phyloP scores from a whole-genome alignment of 2,329 filamentous ascomycete species.

The Colletotrichum euphorbiae region DNA sequence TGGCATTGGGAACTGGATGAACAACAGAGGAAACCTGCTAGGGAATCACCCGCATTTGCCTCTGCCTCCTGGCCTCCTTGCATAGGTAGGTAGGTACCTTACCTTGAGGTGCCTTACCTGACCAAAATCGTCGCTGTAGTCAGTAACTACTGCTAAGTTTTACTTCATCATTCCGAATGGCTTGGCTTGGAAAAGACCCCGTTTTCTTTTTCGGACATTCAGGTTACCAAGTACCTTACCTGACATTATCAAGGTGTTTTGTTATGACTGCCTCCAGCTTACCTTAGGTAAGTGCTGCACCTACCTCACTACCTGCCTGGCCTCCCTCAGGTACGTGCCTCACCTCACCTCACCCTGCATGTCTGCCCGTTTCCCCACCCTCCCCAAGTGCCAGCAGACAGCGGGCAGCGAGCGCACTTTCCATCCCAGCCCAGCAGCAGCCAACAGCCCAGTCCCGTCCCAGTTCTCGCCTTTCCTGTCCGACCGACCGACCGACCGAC shows the following conservation, averaged over 20 bases:
- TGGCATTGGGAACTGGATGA: conserved; percentile 1
- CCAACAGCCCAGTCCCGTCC: conserved; percentile 20
- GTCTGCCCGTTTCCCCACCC: not conserved
- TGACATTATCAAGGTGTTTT: too few species aligned
- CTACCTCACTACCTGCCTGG: too few species aligned
- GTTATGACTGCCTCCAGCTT: too few species aligned
- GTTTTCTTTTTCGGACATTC: too few species aligned
- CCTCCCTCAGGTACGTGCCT: not conserved
- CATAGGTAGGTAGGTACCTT: not conserved
- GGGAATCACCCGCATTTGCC: conserved; percentile 29
- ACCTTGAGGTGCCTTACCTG: too few species aligned
- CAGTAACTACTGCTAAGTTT: too few species aligned
- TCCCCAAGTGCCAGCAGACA: conserved; percentile 20
- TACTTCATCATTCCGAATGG: too few species aligned
- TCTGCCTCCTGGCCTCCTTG: not conserved
- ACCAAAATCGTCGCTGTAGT: too few species aligned
- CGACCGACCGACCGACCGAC: conserved; percentile 11
- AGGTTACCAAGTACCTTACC: too few species aligned
- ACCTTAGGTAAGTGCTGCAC: too few species aligned
- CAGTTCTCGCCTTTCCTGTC: conserved; percentile 38
- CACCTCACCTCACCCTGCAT: not conserved
- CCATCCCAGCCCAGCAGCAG: conserved; percentile 38
- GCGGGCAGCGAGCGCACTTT: conserved; percentile 29
- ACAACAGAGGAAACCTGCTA: not conserved
- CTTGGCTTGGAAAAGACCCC: too few species aligned